Percentiles rank a stretch among this genome's conserved stretches.
Evolutionary conservation across 176 grass and related monocot species (phyloP).

Genomic region (Oryza punctata): DNA sequence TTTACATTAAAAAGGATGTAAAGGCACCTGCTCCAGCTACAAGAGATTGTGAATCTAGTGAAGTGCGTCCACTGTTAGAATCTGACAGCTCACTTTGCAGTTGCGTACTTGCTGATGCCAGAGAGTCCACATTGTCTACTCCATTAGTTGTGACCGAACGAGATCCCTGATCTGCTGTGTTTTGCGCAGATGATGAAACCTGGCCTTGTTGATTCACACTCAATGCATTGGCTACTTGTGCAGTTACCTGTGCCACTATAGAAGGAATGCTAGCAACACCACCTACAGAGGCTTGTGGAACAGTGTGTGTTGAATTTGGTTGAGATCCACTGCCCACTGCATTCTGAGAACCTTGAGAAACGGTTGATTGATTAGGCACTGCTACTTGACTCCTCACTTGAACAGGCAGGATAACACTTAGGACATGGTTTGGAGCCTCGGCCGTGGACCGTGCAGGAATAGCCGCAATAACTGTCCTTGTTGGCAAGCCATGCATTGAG

Average conservation of each 20-base stretch:
- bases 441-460: conserved; percentile 53
- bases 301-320: conserved; percentile 37
- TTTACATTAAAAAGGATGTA: neutral
- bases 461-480: conserved; percentile 71
- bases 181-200: conserved; percentile 43
- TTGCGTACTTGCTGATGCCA: conserved; percentile 22
- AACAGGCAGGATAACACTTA: conserved; percentile 80
- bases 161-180: conserved; percentile 43
- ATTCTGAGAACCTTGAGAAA: conserved; percentile 44
- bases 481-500: conserved; percentile 61
- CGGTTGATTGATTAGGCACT: conserved; percentile 30
- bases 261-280: conserved; percentile 56
- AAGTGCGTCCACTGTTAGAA: conserved; percentile 12
- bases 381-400: conserved; percentile 65
- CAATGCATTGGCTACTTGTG: conserved; percentile 53
- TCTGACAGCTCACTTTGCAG: conserved; percentile 16
- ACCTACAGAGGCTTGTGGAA: conserved; percentile 57
- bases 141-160: conserved; percentile 29
- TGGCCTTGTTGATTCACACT: conserved; percentile 30
- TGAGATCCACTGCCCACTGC: conserved; percentile 41
- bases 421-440: conserved; percentile 57
- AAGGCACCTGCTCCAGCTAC: conserved; percentile 5
- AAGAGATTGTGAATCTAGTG: conserved; percentile 27
- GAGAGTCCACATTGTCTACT: conserved; percentile 8
- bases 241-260: conserved; percentile 58